Percentiles rank a stretch among this genome's conserved stretches.
phyloP scores from a whole-genome alignment of 108 stramenopile species.

The Stephanodiscus minutulus region DNA sequence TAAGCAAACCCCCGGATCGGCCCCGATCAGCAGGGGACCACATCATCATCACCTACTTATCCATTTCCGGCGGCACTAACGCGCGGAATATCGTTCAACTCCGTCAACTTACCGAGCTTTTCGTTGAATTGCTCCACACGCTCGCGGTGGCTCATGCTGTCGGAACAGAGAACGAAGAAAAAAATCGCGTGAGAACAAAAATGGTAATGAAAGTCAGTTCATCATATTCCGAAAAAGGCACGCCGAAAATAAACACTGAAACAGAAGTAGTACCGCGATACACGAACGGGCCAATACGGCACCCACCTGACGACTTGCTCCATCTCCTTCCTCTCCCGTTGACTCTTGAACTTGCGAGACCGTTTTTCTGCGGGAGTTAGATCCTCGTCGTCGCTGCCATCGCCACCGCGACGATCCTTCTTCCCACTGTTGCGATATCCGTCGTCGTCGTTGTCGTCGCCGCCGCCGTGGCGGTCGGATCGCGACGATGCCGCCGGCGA shows the following conservation, averaged over 20 bases:
- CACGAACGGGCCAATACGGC: background rate
- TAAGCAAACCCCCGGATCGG: background rate
- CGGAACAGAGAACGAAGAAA: background rate
- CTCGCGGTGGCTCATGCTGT: slow-evolving; percentile 36
- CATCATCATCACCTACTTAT: too few species aligned
- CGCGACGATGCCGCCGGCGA: background rate
- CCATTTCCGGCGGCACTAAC: slow-evolving; percentile 83
- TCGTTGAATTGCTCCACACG: slow-evolving; percentile 83
- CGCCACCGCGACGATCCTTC: background rate
- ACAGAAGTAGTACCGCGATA: background rate
- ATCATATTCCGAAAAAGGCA: background rate
- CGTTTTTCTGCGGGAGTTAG: slow-evolving; percentile 74
- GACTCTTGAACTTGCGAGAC: slow-evolving; percentile 49
- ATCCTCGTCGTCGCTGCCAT: slow-evolving; percentile 58
- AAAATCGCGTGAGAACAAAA: background rate
- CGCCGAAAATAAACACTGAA: background rate
- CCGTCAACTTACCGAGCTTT: slow-evolving; percentile 72
- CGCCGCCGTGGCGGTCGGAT: background rate
- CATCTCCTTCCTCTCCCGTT: slow-evolving; percentile 67
- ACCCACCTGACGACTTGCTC: slow-evolving; percentile 50
- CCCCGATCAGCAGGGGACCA: background rate
- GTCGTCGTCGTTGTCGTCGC: slow-evolving; percentile 11
- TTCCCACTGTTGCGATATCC: slow-evolving; percentile 3
- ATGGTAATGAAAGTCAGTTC: background rate
- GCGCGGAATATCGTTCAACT: slow-evolving; percentile 86